Evolutionary conservation across 331 rosid genomes (phyloP).

Genomic region (Pyrus hybrid): DNA sequence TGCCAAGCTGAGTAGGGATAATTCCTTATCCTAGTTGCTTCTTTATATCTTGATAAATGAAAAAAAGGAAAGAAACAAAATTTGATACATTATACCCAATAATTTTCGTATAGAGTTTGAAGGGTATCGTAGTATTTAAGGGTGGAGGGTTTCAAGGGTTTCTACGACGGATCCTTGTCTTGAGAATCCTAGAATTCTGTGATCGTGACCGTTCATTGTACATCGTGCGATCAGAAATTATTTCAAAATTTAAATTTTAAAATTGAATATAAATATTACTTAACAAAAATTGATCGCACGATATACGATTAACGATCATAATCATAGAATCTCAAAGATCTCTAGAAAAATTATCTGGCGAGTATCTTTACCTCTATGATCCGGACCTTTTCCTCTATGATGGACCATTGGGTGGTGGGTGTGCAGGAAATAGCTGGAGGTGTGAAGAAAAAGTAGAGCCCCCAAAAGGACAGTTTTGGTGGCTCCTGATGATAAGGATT

Average conservation of each 20-base stretch:
- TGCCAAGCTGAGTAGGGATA: background rate
- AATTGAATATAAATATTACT: too few relatives aligned
- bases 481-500: constrained; percentile 16
- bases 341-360: too few relatives aligned
- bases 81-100: background rate
- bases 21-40: background rate
- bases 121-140: background rate
- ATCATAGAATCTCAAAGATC: fast-evolving
- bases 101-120: background rate
- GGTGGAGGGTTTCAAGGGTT: background rate
- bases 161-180: too few relatives aligned
- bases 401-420: background rate
- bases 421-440: background rate
- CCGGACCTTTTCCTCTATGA: too few relatives aligned
- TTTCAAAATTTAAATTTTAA: too few relatives aligned
- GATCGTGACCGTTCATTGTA: too few relatives aligned
- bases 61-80: background rate
- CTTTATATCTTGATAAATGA: background rate
- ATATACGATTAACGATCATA: too few relatives aligned
- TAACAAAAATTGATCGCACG: too few relatives aligned
- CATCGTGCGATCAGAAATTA: too few relatives aligned
- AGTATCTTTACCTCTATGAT: too few relatives aligned
- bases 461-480: constrained; percentile 31
- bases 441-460: constrained; percentile 12
- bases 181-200: too few relatives aligned